phyloP scores from a whole-genome alignment of 1,284 basidiomycete species.

The Cystobasidium slooffiae region DNA sequence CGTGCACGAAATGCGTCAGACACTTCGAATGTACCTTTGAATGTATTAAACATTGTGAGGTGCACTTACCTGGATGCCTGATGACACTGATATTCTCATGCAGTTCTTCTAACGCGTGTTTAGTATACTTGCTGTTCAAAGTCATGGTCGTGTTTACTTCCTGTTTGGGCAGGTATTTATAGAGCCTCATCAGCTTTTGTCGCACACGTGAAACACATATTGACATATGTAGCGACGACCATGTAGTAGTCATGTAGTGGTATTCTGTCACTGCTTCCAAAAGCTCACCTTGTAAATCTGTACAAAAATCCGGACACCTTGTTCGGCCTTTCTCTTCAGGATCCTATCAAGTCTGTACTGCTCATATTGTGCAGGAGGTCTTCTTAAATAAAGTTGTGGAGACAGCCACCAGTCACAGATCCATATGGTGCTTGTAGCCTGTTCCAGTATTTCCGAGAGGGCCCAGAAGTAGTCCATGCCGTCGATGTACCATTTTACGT shows the following conservation, averaged over 20 bases:
- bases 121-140: slow-evolving; percentile 62
- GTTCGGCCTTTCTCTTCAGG: slow-evolving; percentile 80
- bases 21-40: too few relatives aligned
- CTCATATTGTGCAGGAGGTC: slow-evolving; percentile 78
- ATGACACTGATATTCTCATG: slow-evolving; percentile 84
- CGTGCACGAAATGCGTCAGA: slow-evolving; percentile 51
- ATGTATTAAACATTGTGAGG: too few relatives aligned
- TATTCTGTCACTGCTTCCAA: neutral
- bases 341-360: slow-evolving; percentile 85
- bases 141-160: slow-evolving; percentile 79
- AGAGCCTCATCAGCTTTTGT: slow-evolving; percentile 44
- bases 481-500: slow-evolving; percentile 75
- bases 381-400: slow-evolving; percentile 79
- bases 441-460: slow-evolving; percentile 80
- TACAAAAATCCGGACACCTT: slow-evolving; percentile 87
- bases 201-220: slow-evolving; percentile 45
- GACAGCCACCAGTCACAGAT: slow-evolving; percentile 52
- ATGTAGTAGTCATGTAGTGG: neutral
- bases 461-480: slow-evolving; percentile 84
- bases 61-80: slow-evolving; percentile 56
- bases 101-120: slow-evolving; percentile 76
- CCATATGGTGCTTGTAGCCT: slow-evolving; percentile 57
- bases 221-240: neutral
- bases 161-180: slow-evolving; percentile 2
- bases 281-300: slow-evolving; percentile 73